A percentile compares a stretch with the other conserved stretches of the same genome.
Conservation (phyloP, 2,329 filamentous ascomycete genomes). For the Phyllosticta citriasiana region DNA sequence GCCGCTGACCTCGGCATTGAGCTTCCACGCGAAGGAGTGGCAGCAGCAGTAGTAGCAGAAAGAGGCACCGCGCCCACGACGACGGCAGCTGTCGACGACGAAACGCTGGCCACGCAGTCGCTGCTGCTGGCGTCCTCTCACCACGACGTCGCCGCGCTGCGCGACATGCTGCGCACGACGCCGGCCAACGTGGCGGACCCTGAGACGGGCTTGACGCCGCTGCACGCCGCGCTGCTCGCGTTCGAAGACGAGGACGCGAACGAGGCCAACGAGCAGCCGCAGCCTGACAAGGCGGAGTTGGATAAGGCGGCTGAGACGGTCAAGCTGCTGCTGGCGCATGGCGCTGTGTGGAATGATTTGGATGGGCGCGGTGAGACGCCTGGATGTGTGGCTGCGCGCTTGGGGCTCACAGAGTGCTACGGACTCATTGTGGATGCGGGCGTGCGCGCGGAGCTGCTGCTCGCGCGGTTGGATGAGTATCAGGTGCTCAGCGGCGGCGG, state of each 20-base stretch:
- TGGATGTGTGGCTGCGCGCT: conserved; percentile 65
- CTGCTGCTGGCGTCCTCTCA: conserved; percentile 57
- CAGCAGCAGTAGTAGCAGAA: not conserved
- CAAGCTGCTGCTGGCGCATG: conserved; percentile 68
- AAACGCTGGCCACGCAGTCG: conserved; percentile 35
- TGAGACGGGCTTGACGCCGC: conserved; percentile 73
- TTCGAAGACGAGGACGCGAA: conserved; percentile 33
- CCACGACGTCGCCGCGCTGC: conserved; percentile 58
- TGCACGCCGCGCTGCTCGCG: conserved; percentile 78
- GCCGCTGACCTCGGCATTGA: not conserved
- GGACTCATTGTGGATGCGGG: conserved; percentile 79
- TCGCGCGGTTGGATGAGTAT: conserved; percentile 74
- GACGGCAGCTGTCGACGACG: not conserved
- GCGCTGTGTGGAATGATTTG: conserved; percentile 96
- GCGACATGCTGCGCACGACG: conserved; percentile 54
- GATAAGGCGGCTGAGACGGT: conserved; percentile 57
- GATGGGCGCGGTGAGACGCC: conserved; percentile 82
- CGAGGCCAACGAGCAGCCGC: conserved; percentile 22
- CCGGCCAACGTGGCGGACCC: conserved; percentile 71
- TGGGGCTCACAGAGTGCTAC: conserved; percentile 65
- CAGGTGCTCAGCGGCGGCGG: conserved; percentile 55
- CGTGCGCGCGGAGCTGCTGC: conserved; percentile 77
- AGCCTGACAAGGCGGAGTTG: conserved; percentile 20
- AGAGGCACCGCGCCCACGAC: not conserved
- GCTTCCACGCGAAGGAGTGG: not conserved